Conservation (phyloP, 1,284 basidiomycete genomes). For the Boletus sp. region DNA sequence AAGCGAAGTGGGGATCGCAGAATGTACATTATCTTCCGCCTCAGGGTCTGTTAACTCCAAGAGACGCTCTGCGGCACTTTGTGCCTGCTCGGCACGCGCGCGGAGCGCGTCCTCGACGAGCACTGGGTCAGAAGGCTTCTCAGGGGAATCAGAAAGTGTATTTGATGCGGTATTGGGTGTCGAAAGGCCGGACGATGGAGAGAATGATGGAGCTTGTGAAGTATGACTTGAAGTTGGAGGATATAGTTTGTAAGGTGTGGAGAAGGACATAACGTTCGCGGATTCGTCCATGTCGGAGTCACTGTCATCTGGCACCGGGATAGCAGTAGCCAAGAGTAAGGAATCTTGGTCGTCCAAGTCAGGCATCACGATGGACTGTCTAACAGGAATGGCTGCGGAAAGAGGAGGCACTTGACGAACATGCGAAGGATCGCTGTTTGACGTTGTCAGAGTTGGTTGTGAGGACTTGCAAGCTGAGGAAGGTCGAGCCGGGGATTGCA, state of each 20-base stretch:
- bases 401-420: conserved; percentile 30
- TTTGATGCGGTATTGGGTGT: conserved; percentile 49
- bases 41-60: conserved; percentile 77
- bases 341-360: conserved; percentile 52
- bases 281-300: conserved; percentile 61
- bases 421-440: conserved; percentile 39
- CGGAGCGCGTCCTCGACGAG: conserved; percentile 79
- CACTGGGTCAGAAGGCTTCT: conserved; percentile 34
- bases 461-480: conserved; percentile 44
- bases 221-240: conserved; percentile 29
- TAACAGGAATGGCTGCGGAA: conserved; percentile 32
- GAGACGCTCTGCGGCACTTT: conserved; percentile 79
- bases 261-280: conserved; percentile 65
- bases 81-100: conserved; percentile 83
- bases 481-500: conserved; percentile 36
- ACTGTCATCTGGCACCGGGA: conserved; percentile 69
- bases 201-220: conserved; percentile 40
- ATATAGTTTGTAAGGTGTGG: conserved; percentile 58
- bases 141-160: conserved; percentile 51
- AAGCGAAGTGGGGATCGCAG: conserved; percentile 54
- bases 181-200: conserved; percentile 52
- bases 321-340: conserved; percentile 62
- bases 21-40: conserved; percentile 49
- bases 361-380: conserved; percentile 39
- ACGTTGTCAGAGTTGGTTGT: conserved; percentile 45